These are phyloP conservation scores for Pseudopyricularia javanii DNA, from an alignment of 2,329 filamentous ascomycete species.

Conservation along the genomic window DNA sequence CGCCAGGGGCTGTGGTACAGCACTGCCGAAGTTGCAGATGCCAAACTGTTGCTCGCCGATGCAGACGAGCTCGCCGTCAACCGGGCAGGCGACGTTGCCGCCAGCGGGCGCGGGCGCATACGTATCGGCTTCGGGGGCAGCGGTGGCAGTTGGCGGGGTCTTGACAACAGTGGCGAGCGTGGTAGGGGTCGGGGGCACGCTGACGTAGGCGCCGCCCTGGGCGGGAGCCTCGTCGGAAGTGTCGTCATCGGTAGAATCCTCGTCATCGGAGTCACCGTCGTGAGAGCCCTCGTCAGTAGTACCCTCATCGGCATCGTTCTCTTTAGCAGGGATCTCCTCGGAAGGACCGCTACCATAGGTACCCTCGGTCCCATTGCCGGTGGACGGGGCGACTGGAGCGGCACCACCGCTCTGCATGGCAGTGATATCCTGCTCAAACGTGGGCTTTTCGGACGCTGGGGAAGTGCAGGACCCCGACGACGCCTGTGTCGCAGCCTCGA, in stretches of 20 bases:
- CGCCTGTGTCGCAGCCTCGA: conserved; percentile 8
- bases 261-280: neutral
- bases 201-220: neutral
- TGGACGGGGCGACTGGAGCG: neutral
- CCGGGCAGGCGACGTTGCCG: conserved; percentile 6
- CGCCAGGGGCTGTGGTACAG: conserved; percentile 9
- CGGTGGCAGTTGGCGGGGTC: neutral
- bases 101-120: neutral
- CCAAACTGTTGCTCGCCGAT: conserved; percentile 8
- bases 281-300: neutral
- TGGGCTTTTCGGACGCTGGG: conserved; percentile 5
- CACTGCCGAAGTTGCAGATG: conserved; percentile 8
- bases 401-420: neutral
- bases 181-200: neutral
- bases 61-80: conserved; percentile 9
- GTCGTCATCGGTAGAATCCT: neutral
- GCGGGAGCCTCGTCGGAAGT: neutral
- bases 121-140: neutral
- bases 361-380: neutral
- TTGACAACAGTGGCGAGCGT: neutral
- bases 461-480: conserved; percentile 9
- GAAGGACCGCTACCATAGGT: neutral
- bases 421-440: conserved; percentile 7
- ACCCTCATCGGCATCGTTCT: no score
- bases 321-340: no score